Evolutionary conservation across 169 alveolate species (phyloP).

Genomic region (Plasmodium adleri): DNA sequence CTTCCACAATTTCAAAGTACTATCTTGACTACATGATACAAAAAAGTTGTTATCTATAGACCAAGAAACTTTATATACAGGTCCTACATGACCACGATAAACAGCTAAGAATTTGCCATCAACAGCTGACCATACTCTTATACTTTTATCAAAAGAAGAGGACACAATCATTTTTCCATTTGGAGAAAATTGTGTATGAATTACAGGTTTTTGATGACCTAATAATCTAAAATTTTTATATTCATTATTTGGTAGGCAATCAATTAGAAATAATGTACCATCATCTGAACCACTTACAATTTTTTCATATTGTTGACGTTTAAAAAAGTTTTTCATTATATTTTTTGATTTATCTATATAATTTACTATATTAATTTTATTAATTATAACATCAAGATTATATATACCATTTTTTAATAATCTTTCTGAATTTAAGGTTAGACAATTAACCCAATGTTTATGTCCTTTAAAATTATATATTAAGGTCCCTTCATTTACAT

Average conservation of each 20-base stretch:
- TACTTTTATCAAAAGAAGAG: constrained; percentile 97
- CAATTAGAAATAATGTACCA: constrained; percentile 95
- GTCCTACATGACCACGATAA: constrained; percentile 98
- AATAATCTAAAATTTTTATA: constrained; percentile 92
- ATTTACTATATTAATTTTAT: constrained; percentile 82
- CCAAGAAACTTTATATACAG: constrained; percentile 98
- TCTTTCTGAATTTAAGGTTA: constrained; percentile 95
- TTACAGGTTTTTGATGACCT: constrained; percentile 97
- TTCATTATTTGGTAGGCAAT: constrained; percentile 88
- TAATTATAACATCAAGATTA: constrained; percentile 79
- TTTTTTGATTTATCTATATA: constrained; percentile 78
- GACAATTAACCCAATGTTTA: constrained; percentile 99
- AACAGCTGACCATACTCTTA: constrained; percentile 90
- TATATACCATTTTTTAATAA: constrained; percentile 93
- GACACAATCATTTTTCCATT: constrained; percentile 97
- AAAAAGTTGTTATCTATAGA: constrained; percentile 96
- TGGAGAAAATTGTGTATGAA: constrained; percentile 97
- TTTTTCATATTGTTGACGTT: constrained; percentile 92
- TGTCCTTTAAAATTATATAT: constrained; percentile 93
- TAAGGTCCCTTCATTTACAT: constrained; percentile 81
- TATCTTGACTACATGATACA: constrained; percentile 96
- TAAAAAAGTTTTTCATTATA: constrained; percentile 65
- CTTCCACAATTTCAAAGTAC: constrained; percentile 97
- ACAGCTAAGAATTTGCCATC: constrained; percentile 94
- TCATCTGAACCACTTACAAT: constrained; percentile 99